A percentile compares a stretch with the other conserved stretches of the same genome.
Conservation (phyloP, 2,329 filamentous ascomycete genomes). For the Cytospora schulzeri region DNA sequence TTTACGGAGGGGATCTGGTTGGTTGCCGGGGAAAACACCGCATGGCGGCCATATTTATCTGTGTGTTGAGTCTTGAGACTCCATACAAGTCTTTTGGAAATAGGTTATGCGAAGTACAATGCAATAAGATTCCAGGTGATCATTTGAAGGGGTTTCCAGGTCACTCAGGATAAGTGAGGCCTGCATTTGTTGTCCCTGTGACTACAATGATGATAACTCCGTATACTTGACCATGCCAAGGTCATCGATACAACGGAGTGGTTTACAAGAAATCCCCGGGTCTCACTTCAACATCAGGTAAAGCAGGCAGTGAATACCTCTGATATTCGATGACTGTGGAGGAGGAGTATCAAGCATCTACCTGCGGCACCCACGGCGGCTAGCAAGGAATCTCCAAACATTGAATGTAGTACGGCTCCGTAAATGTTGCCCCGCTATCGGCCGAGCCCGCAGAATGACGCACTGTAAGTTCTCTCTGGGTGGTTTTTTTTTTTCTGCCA, state of each 20-base stretch:
- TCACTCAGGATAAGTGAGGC: not conserved
- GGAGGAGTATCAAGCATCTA: not conserved
- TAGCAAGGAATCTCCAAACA: not conserved
- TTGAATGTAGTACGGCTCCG: not conserved
- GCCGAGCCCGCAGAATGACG: slow-evolving; percentile 7
- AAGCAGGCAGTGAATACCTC: no score
- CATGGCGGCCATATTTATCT: not conserved
- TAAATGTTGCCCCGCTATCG: slow-evolving; percentile 4
- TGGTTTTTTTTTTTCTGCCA: not conserved
- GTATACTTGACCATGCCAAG: no score
- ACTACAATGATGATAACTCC: no score
- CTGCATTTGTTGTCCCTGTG: not conserved
- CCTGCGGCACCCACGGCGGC: slow-evolving; percentile 2
- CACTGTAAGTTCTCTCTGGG: not conserved
- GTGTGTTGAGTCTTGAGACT: not conserved
- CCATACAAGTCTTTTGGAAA: not conserved
- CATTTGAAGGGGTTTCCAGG: not conserved
- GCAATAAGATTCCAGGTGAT: not conserved
- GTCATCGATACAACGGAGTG: no score
- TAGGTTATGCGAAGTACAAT: not conserved
- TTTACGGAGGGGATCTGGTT: not conserved
- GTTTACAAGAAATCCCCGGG: no score
- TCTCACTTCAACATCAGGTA: no score
- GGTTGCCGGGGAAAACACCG: not conserved
- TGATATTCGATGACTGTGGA: no score